phyloP scores from a whole-genome alignment of 2,329 filamentous ascomycete genomes.

The Neonectria faginata region DNA sequence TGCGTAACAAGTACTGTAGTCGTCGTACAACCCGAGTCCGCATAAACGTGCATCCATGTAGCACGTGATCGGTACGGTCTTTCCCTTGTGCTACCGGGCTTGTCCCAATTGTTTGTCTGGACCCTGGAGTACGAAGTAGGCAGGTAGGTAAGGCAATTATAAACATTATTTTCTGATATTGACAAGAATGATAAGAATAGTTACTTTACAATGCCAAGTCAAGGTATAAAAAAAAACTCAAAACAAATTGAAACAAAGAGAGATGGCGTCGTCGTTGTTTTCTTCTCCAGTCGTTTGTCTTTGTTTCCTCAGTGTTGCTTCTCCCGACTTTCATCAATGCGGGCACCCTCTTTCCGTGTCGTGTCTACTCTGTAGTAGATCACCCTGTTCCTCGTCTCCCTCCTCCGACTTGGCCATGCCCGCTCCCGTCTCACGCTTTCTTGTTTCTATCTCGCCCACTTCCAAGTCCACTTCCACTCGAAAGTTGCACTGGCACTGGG shows the following conservation, averaged over 20 bases:
- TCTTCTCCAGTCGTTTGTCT: slow-evolving; percentile 1
- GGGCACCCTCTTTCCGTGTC: neutral
- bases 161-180: neutral
- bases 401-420: neutral
- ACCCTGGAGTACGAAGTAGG: neutral
- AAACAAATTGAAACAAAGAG: neutral
- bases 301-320: neutral
- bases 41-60: neutral
- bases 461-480: neutral
- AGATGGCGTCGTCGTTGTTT: neutral
- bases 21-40: neutral
- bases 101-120: neutral
- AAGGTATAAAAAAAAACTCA: too few relatives aligned
- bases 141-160: neutral
- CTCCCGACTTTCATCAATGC: neutral
- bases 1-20: neutral
- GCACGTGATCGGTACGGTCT: neutral
- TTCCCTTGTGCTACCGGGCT: neutral
- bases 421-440: neutral
- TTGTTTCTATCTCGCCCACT: neutral
- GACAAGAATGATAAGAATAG: slow-evolving; percentile 4
- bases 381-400: neutral
- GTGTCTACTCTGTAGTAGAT: neutral
- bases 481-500: slow-evolving; percentile 1
- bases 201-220: slow-evolving; percentile 7